Base-by-base conservation (phyloP, 768 basidiomycete species). In the Macrocybe gigantea region DNA sequence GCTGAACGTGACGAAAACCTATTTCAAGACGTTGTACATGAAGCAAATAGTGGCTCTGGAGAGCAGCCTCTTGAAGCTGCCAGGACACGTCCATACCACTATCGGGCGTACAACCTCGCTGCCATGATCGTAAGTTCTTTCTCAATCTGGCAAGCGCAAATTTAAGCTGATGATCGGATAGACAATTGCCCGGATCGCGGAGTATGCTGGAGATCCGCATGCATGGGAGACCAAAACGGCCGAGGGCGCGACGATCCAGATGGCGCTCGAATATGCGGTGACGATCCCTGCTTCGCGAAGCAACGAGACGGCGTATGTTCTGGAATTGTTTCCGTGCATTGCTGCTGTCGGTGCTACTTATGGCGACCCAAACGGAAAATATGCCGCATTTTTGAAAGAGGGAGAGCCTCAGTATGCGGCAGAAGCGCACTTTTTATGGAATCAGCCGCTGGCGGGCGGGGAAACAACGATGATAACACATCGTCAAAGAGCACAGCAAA, bases 21-120 rank as follows among this genome's bases (percentile, higher is more conserved):
- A 77, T 56, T 85, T 84, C 60, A 60, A 61, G 8, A 66, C 58
- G 1, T 68, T 72, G 38, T 87, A 73, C 54, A 59, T 68, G 56
- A 55, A 54, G 12, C 83, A 85, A 56, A 83, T 85, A 46, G 65
- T 60, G 3, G 70, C 74, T 70, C 65, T 44, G 84, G 84, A 13
- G 82, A 83, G 52, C 80, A 82, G 78, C 82, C 83, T 8, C 60
- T 80, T 10, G 83, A 85, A 65, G 72, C 79, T 12, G 68, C 61
- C 2, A 77, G 83, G 29, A 81, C 81, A 1, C 68, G 77, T 8
- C 81, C 83, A 11, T 84, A 77, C 60, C 83, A 85, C 56, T 85
- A 85, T 58, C 73, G 79, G 7, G 72, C 75, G 0, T 85, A 82
- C 64, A 87, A 87, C 52, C 68, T 85, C 11, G 79, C 77, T 1